A percentile compares a stretch with the other conserved stretches of the same genome.
Evolutionary conservation across 2,329 filamentous ascomycete genomes (phyloP).

Genomic region (Annulohypoxylon truncatum): DNA sequence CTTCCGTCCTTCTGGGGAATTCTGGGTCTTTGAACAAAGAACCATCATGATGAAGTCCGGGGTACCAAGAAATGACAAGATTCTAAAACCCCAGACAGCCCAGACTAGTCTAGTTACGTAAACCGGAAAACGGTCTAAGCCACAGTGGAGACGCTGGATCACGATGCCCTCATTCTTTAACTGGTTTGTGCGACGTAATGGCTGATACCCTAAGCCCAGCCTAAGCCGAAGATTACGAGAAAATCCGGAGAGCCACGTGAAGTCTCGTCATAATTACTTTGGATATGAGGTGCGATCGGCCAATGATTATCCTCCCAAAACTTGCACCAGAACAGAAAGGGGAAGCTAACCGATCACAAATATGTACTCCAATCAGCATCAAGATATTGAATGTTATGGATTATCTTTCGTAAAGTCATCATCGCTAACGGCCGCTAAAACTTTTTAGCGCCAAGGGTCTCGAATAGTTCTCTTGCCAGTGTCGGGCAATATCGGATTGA

Average conservation of each 20-base stretch:
- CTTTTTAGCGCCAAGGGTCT: constrained; percentile 16
- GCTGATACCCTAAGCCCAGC: constrained; percentile 17
- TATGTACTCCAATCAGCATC: constrained; percentile 25
- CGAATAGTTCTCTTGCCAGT: constrained; percentile 26
- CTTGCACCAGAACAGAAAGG: background rate
- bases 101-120: constrained; percentile 33
- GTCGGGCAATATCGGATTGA: constrained; percentile 33
- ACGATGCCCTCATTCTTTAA: constrained; percentile 19
- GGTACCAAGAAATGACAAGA: constrained; percentile 23
- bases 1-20: constrained; percentile 29
- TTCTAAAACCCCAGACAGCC: constrained; percentile 14
- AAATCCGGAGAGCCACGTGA: constrained; percentile 24
- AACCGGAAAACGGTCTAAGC: constrained; percentile 22
- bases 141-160: constrained; percentile 26
- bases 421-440: constrained; percentile 21
- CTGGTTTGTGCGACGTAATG: constrained; percentile 30
- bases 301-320: background rate
- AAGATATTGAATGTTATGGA: constrained; percentile 19
- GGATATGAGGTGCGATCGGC: constrained; percentile 10
- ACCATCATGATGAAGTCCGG: constrained; percentile 4
- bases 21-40: constrained; percentile 13
- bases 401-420: constrained; percentile 27
- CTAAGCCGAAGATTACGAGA: constrained; percentile 17
- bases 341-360: constrained; percentile 12
- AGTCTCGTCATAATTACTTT: constrained; percentile 1